Evolutionary conservation across 371 early-diverging fungal genomes (phyloP).

Genomic region (Mortierella sp.): DNA sequence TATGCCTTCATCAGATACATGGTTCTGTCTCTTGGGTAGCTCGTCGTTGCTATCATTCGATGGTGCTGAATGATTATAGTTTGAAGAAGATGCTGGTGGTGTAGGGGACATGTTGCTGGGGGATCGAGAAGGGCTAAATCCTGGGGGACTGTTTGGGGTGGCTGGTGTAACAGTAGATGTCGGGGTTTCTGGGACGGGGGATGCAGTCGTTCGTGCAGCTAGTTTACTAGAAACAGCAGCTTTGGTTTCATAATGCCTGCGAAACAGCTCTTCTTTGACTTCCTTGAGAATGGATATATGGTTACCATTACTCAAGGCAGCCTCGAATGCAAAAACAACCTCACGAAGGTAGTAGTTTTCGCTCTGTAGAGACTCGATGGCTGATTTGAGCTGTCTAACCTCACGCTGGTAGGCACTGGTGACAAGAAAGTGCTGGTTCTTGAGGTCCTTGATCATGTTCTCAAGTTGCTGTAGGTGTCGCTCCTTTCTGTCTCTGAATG

Average conservation of each 20-base stretch:
- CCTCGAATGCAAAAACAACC: slow-evolving; percentile 64
- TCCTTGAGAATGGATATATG: slow-evolving; percentile 28
- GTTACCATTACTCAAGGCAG: slow-evolving; percentile 50
- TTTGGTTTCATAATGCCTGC: slow-evolving; percentile 35
- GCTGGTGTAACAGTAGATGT: slow-evolving; percentile 7
- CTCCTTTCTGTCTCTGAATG: slow-evolving; percentile 84
- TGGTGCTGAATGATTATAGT: neutral
- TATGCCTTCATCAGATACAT: slow-evolving; percentile 12
- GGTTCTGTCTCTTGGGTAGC: neutral
- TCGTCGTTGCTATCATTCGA: neutral
- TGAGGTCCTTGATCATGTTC: slow-evolving; percentile 70
- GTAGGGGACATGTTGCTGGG: neutral
- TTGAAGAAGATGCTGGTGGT: neutral
- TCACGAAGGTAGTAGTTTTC: slow-evolving; percentile 72
- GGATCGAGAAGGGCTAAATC: neutral
- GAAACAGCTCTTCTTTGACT: slow-evolving; percentile 38
- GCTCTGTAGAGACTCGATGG: slow-evolving; percentile 64
- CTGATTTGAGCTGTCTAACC: slow-evolving; percentile 58
- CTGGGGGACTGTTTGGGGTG: neutral
- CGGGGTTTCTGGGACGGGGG: slow-evolving; percentile 12
- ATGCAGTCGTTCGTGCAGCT: neutral
- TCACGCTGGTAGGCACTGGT: slow-evolving; percentile 61
- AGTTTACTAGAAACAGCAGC: slow-evolving; percentile 8
- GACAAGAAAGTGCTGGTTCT: slow-evolving; percentile 64
- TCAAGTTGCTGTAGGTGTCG: slow-evolving; percentile 76